A percentile compares a stretch with the other conserved stretches of the same genome.
These are phyloP conservation scores for Pisolithus albus DNA, from an alignment of 768 basidiomycete species.

Conservation along the genomic window DNA sequence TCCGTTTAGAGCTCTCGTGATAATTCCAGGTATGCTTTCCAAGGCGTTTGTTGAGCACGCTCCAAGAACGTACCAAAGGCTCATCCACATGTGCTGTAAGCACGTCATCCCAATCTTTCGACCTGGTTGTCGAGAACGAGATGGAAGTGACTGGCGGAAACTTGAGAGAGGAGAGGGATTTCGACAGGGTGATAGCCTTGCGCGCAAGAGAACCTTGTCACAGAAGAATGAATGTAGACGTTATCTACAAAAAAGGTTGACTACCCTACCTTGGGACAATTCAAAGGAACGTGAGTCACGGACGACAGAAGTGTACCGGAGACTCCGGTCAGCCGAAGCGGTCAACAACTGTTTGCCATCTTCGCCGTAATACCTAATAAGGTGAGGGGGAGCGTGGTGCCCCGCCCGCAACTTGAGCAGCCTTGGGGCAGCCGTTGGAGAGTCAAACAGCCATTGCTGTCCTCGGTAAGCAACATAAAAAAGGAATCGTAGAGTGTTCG, in stretches of 20 bases:
- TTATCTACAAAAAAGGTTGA: not conserved
- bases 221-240: not conserved
- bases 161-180: constrained; percentile 77
- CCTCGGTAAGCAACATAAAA: constrained; percentile 6
- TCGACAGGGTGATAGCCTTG: constrained; percentile 71
- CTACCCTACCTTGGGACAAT: constrained; percentile 72
- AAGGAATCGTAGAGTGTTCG: not conserved
- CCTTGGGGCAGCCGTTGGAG: constrained; percentile 77
- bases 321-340: constrained; percentile 80
- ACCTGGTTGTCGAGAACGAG: constrained; percentile 69
- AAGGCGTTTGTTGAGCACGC: constrained; percentile 69
- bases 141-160: constrained; percentile 74
- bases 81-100: constrained; percentile 87
- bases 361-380: constrained; percentile 93
- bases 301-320: constrained; percentile 88
- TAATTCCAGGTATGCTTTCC: constrained; percentile 72
- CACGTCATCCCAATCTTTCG: constrained; percentile 98
- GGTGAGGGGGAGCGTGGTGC: constrained; percentile 83
- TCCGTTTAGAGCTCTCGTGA: constrained; percentile 40
- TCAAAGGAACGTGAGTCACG: constrained; percentile 94
- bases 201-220: constrained; percentile 71
- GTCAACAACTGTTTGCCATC: constrained; percentile 94
- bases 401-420: constrained; percentile 90
- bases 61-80: constrained; percentile 80
- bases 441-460: constrained; percentile 98